A percentile compares a stretch with the other conserved stretches of the same genome.
These are phyloP conservation scores for Calocybe gambosa DNA, from an alignment of 1,284 basidiomycete genomes.

Conservation along the genomic window DNA sequence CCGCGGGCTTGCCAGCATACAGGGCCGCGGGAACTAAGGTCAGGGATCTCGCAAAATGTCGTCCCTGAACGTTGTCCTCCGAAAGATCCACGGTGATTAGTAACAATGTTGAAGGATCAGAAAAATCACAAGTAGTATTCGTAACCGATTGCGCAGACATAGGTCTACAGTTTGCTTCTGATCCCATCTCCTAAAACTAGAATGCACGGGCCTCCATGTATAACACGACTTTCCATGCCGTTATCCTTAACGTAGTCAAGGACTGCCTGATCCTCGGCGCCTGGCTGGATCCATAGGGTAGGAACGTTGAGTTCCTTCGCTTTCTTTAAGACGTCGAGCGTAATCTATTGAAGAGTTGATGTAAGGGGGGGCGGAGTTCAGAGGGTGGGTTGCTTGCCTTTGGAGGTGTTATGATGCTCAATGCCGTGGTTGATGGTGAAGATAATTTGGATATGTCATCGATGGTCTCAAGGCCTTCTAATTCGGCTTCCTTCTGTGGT, in stretches of 20 bases:
- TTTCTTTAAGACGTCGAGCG: constrained; percentile 56
- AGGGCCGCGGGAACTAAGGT: constrained; percentile 7
- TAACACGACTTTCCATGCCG: constrained; percentile 51
- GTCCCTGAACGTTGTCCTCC: not conserved
- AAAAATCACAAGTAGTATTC: constrained; percentile 5
- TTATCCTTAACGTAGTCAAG: constrained; percentile 40
- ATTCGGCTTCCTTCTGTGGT: constrained; percentile 52
- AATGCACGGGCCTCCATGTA: constrained; percentile 74
- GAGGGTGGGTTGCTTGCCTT: constrained; percentile 35
- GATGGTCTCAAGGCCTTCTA: constrained; percentile 57
- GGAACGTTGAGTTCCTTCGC: constrained; percentile 59
- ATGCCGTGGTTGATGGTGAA: constrained; percentile 60
- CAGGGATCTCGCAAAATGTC: constrained; percentile 6
- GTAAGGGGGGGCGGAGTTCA: not conserved
- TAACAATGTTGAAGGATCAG: constrained; percentile 1
- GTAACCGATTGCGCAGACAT: not conserved
- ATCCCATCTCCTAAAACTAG: constrained; percentile 64
- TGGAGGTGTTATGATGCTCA: constrained; percentile 76
- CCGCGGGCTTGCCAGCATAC: constrained; percentile 7
- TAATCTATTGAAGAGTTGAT: constrained; percentile 41
- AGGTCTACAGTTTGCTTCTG: constrained; percentile 13
- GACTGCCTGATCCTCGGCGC: constrained; percentile 59
- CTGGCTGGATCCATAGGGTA: constrained; percentile 82
- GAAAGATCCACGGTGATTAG: constrained; percentile 9
- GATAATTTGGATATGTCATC: constrained; percentile 52